Conservation (phyloP, 257 asterid species). For the Solanum virginianum region DNA sequence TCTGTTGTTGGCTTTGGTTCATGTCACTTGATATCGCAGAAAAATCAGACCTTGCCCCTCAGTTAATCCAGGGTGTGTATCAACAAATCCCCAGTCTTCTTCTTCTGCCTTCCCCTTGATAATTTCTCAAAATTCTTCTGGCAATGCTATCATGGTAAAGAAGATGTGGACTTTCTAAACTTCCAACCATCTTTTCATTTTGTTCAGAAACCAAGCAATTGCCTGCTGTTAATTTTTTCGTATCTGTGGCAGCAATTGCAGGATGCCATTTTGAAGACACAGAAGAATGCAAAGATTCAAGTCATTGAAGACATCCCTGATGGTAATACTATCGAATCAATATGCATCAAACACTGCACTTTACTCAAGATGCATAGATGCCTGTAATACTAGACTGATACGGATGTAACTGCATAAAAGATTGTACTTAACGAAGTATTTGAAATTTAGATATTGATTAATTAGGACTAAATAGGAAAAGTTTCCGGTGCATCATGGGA, state of each 20-base stretch:
- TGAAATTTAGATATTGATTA: background rate
- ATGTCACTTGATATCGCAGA: slow-evolving; percentile 18
- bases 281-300: slow-evolving; percentile 66
- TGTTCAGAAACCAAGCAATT: background rate
- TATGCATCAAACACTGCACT: background rate
- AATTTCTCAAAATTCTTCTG: slow-evolving; percentile 32
- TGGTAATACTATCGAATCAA: slow-evolving; percentile 19
- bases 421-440: background rate
- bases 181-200: background rate
- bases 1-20: background rate
- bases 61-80: slow-evolving; percentile 71
- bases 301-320: slow-evolving; percentile 51
- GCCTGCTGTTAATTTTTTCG: background rate
- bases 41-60: slow-evolving; percentile 90
- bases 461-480: background rate
- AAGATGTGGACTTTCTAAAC: background rate
- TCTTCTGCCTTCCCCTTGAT: slow-evolving; percentile 73
- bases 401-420: background rate
- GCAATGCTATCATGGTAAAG: slow-evolving; percentile 42
- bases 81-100: slow-evolving; percentile 74
- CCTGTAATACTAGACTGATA: background rate
- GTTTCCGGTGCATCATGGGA: background rate
- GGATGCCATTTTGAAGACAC: slow-evolving; percentile 64
- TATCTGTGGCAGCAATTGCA: slow-evolving; percentile 38
- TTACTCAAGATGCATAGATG: background rate